phyloP scores from a whole-genome alignment of 1,284 basidiomycete species.

The Ceratobasidium sp. region DNA sequence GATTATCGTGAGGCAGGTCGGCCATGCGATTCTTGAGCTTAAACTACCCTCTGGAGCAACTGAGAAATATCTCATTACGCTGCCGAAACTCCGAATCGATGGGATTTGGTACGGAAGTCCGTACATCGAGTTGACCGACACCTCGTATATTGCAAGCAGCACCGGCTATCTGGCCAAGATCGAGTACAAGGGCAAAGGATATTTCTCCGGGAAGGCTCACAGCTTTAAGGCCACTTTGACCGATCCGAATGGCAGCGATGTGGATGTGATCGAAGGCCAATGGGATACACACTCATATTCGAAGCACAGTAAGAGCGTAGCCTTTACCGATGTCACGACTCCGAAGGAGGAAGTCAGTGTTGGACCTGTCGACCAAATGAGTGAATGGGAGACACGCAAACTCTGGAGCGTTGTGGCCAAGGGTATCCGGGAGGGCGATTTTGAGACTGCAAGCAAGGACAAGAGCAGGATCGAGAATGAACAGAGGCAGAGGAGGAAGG shows the following conservation, averaged over 20 bases:
- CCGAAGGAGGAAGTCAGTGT: constrained; percentile 76
- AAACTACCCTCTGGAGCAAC: constrained; percentile 62
- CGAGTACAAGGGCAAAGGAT: constrained; percentile 95
- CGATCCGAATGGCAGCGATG: constrained; percentile 53
- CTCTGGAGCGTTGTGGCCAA: constrained; percentile 90
- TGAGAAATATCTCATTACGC: constrained; percentile 89
- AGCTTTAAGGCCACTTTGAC: constrained; percentile 84
- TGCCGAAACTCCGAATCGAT: constrained; percentile 78
- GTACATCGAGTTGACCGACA: constrained; percentile 89
- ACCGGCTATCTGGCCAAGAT: constrained; percentile 77
- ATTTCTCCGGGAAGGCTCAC: constrained; percentile 93
- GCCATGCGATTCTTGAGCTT: constrained; percentile 87
- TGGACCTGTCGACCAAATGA: constrained; percentile 64
- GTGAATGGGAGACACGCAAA: constrained; percentile 85
- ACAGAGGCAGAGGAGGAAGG: constrained; percentile 86
- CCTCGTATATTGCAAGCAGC: constrained; percentile 83
- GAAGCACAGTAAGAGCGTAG: constrained; percentile 54
- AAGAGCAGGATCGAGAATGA: constrained; percentile 97
- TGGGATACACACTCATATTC: constrained; percentile 79
- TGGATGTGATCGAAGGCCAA: constrained; percentile 80
- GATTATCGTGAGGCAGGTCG: constrained; percentile 95
- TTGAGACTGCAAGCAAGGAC: constrained; percentile 87
- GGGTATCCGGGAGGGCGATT: constrained; percentile 91
- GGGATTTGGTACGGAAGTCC: constrained; percentile 69
- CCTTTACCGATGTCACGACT: constrained; percentile 58